A percentile compares a stretch with the other conserved stretches of the same genome.
These are phyloP conservation scores for Aspergillus puulaauensis DNA, from an alignment of 2,329 filamentous ascomycete genomes.

Conservation along the genomic window DNA sequence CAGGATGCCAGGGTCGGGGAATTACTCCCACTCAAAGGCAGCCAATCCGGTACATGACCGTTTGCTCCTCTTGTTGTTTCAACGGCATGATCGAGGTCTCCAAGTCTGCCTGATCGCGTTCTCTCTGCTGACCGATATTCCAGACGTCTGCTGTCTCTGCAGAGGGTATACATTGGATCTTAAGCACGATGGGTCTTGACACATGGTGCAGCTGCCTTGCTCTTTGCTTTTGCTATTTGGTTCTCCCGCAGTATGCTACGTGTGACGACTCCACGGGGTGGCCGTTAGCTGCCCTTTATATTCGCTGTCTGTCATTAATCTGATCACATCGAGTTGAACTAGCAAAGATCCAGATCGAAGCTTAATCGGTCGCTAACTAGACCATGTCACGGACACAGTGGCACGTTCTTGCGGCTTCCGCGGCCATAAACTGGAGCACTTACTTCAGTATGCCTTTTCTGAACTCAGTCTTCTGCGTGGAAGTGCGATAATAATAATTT, in stretches of 20 bases:
- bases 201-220: not conserved
- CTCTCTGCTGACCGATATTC: not conserved
- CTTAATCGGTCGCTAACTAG: not conserved
- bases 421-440: not conserved
- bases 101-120: not conserved
- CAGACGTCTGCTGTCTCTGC: not conserved
- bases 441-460: not conserved
- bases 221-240: not conserved
- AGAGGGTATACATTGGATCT: not conserved
- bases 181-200: not conserved
- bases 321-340: not conserved
- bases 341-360: not conserved
- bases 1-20: not conserved
- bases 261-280: not conserved
- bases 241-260: not conserved
- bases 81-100: not conserved
- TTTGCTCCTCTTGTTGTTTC: not conserved
- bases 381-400: slow-evolving; percentile 3
- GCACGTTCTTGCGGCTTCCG: slow-evolving; percentile 3
- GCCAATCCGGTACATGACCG: not conserved
- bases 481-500: not conserved
- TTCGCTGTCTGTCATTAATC: not conserved
- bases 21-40: not conserved
- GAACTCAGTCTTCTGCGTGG: not conserved
- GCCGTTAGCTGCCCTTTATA: not conserved